Conservation (phyloP, 805 yeast genomes). For the Ogataea allantospora region DNA sequence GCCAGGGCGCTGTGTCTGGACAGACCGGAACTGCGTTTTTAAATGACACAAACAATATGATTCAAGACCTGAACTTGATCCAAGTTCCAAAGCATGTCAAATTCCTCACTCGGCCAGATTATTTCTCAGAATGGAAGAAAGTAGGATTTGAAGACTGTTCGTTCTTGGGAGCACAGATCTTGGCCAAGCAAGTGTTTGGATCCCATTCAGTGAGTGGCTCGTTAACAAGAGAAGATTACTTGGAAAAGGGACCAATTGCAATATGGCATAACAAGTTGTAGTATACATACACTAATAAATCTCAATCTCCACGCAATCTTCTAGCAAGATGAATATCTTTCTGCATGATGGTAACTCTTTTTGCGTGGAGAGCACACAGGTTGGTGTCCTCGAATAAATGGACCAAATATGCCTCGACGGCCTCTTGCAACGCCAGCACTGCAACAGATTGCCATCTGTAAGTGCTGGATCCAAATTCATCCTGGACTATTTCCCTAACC, state of each 20-base stretch:
- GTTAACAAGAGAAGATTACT: conserved; percentile 67
- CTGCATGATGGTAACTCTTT: conserved; percentile 82
- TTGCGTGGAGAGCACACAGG: conserved; percentile 74
- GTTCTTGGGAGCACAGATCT: conserved; percentile 85
- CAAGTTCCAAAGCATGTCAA: conserved; percentile 83
- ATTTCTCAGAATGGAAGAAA: conserved; percentile 93
- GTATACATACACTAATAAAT: conserved; percentile 10
- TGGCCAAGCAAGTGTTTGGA: conserved; percentile 80
- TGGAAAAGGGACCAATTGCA: conserved; percentile 76
- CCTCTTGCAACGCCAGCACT: conserved; percentile 74
- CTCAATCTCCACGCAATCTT: conserved; percentile 26
- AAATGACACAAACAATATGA: conserved; percentile 26
- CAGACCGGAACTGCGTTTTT: conserved; percentile 30
- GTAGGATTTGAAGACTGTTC: conserved; percentile 71
- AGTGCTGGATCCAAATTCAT: conserved; percentile 55
- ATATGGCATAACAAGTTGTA: conserved; percentile 54
- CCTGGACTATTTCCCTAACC: conserved; percentile 70
- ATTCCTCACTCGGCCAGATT: conserved; percentile 75
- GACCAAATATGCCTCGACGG: conserved; percentile 73
- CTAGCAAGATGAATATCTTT: conserved; percentile 80
- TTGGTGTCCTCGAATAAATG: conserved; percentile 77
- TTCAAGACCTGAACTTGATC: conserved; percentile 31
- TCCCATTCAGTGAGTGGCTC: conserved; percentile 50
- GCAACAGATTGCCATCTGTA: conserved; percentile 81
- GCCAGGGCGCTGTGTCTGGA: conserved; percentile 14